Base-by-base conservation (phyloP, 345 rosid genomes). In the Linum trigynum region DNA sequence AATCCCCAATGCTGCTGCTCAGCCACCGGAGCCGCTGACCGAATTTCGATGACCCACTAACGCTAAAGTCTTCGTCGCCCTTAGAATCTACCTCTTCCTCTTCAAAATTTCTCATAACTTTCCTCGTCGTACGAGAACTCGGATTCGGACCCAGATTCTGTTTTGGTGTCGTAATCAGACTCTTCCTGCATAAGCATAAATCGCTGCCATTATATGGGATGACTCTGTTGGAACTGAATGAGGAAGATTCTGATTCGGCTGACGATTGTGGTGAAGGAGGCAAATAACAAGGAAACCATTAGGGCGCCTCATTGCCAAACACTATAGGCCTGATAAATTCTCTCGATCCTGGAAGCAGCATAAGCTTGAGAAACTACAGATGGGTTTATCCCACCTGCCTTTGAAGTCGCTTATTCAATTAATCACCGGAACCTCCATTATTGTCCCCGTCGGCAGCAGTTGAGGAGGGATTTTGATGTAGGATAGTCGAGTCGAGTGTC, bases 241-340 rank as follows among this genome's bases (percentile, higher is more conserved):
- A 81, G 64, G 38, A 85, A 73, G 64, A 65, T 9, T 69, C 79
- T 85, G 73, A 87, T 40, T 61, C 77, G 72, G 40, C 65, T 70
- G 59, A 80, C 51, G 32, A 92, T 65, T 45, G 87, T 61, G 11
- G 85, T 69, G 67, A 89, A 68, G 53, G 9, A 48, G 5, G 91
- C 81, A 62, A 92, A 92, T 41, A 83, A 51, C 0, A 89, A 57
- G 39, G 96, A 89, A 16, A 89, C 72, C 37, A 86, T 62, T 43
- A 91, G 69, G 68, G 86, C 81, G 8, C 85, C 85, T 92, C 92
- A 87, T 76, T 82, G 89, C 80, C 79, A 84, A 36, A 86, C 75
- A 59, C 70, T 72, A 65, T 71, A 78, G 45, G 80, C 73, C 7
- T 72, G 76, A 55, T 73, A 70, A 39, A 80, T 39, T 55, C 70